A percentile compares a stretch with the other conserved stretches of the same genome.
phyloP scores from a whole-genome alignment of 371 early-diverging fungal species.

The Mortierella sp. region DNA sequence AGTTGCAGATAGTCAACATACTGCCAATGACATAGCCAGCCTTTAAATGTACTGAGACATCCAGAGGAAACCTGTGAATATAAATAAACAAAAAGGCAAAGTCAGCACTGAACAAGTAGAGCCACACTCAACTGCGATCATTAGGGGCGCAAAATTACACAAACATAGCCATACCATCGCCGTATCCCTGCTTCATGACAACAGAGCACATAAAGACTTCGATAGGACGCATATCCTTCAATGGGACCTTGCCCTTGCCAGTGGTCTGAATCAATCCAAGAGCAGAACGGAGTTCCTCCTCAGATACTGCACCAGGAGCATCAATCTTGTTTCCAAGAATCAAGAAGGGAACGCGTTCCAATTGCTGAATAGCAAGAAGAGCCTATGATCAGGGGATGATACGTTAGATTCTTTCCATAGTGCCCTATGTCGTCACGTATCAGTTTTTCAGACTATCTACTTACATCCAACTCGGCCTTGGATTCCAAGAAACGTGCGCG shows the following conservation, averaged over 20 bases:
- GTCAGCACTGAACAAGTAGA: background rate
- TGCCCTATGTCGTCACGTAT: no score
- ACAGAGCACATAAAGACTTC: conserved; percentile 99
- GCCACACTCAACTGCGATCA: background rate
- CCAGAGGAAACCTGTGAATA: conserved; percentile 51
- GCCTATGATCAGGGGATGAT: conserved; percentile 63
- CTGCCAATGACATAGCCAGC: background rate
- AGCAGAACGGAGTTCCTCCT: conserved; percentile 89
- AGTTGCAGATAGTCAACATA: no score
- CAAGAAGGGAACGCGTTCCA: conserved; percentile 93
- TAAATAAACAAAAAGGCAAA: background rate
- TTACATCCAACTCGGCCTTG: conserved; percentile 96
- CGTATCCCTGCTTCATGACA: conserved; percentile 97
- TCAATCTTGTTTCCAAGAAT: conserved; percentile 99
- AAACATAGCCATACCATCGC: conserved; percentile 79
- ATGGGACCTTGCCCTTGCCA: conserved; percentile 95
- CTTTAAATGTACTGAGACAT: conserved; percentile 56
- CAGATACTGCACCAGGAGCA: conserved; percentile 93
- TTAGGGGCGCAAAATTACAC: background rate
- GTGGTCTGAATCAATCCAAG: conserved; percentile 96
- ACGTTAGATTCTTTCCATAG: background rate
- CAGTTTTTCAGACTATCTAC: conserved; percentile 3
- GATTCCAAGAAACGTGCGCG: conserved; percentile 87
- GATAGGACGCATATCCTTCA: conserved; percentile 94
- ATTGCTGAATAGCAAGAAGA: conserved; percentile 93